These are phyloP conservation scores for Pharnaceum exiguum DNA, from an alignment of 148 eudicot genomes.

Conservation along the genomic window DNA sequence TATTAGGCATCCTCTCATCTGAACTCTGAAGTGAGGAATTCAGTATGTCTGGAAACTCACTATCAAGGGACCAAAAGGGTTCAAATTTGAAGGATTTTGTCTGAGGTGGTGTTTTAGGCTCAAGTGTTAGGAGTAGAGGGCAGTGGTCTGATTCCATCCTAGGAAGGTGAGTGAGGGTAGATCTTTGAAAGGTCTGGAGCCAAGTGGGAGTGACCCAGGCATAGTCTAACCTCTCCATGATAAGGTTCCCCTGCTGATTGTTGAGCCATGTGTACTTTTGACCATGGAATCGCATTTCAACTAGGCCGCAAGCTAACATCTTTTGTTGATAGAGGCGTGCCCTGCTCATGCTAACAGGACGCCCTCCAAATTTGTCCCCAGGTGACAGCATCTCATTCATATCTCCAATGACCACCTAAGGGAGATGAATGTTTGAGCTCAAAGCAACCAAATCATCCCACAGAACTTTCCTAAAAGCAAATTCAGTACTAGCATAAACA, in stretches of 20 bases:
- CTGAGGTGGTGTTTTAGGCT: background rate
- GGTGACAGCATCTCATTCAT: no score
- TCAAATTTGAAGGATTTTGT: background rate
- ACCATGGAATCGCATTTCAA: background rate
- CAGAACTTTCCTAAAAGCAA: background rate
- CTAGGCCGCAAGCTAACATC: background rate
- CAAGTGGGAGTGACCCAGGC: background rate
- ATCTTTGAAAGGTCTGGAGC: background rate
- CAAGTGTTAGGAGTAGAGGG: background rate
- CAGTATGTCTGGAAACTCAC: no score
- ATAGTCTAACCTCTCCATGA: background rate
- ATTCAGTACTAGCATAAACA: background rate
- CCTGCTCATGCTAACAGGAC: background rate
- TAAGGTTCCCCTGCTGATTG: background rate
- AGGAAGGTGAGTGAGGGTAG: background rate
- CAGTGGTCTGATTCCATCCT: background rate
- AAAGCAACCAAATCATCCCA: background rate
- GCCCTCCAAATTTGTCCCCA: background rate
- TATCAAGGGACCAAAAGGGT: background rate
- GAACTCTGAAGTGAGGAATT: no score
- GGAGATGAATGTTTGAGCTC: no score
- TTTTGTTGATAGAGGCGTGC: background rate
- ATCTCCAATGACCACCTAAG: no score
- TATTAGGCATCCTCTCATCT: no score
- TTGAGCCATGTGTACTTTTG: background rate